These are phyloP conservation scores for Paracoccidioides lutzii DNA, from an alignment of 2,329 filamentous ascomycete genomes.

Conservation along the genomic window DNA sequence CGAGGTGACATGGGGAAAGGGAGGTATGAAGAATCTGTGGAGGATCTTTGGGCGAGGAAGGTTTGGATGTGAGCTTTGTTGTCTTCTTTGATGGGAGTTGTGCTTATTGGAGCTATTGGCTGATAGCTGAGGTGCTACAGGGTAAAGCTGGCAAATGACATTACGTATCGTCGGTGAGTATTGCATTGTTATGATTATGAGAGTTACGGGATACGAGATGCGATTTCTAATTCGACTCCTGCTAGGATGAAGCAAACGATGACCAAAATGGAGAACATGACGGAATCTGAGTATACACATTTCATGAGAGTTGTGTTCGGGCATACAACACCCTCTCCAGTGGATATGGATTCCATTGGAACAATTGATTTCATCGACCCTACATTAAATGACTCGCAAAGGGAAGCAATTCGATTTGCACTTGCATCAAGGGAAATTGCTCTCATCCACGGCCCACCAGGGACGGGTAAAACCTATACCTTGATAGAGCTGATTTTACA, in stretches of 20 bases:
- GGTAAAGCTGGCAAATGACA: conserved; percentile 54
- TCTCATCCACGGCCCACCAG: conserved; percentile 87
- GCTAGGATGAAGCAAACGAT: conserved; percentile 51
- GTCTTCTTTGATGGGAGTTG: not conserved
- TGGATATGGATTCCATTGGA: conserved; percentile 34
- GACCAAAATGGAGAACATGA: conserved; percentile 43
- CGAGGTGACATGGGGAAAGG: conserved; percentile 19
- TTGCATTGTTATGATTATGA: not conserved
- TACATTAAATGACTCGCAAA: conserved; percentile 48
- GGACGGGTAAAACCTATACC: conserved; percentile 94
- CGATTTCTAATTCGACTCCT: not conserved
- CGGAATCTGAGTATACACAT: conserved; percentile 42
- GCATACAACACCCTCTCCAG: conserved; percentile 40
- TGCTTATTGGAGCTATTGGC: not conserved
- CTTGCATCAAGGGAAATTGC: conserved; percentile 69
- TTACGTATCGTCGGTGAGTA: conserved; percentile 48
- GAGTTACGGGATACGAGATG: conserved; percentile 7
- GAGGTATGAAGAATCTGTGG: conserved; percentile 31
- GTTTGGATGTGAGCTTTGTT: conserved; percentile 47
- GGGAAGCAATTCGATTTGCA: conserved; percentile 62
- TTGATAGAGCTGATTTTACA: conserved; percentile 93
- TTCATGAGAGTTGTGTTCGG: conserved; percentile 51
- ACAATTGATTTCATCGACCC: conserved; percentile 43
- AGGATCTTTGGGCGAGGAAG: conserved; percentile 42
- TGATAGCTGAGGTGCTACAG: conserved; percentile 24